Percentiles rank a stretch among this genome's conserved stretches.
Conservation (phyloP, 2,329 filamentous ascomycete genomes). For the Neofusicoccum cordaticola region DNA sequence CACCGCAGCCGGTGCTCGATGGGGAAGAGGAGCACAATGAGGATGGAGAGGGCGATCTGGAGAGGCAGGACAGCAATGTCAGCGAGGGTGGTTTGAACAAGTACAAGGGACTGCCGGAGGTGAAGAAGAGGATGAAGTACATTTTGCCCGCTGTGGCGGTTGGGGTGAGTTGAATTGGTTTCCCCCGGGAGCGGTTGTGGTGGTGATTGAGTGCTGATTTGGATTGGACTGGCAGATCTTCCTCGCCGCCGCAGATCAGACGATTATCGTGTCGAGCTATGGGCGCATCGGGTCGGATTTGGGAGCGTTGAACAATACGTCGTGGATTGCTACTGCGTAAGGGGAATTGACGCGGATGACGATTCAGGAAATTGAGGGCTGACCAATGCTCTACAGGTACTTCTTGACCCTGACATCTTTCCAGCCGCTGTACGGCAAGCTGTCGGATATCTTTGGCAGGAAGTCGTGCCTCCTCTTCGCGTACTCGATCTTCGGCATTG, state of each 20-base stretch:
- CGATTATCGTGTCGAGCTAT: constrained; percentile 75
- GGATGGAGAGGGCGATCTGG: constrained; percentile 32
- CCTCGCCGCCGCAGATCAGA: constrained; percentile 71
- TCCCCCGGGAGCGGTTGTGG: not conserved
- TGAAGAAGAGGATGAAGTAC: constrained; percentile 52
- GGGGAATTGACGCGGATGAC: not conserved
- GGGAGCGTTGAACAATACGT: constrained; percentile 69
- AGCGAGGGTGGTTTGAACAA: constrained; percentile 26
- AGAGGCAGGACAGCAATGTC: constrained; percentile 33
- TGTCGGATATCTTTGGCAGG: constrained; percentile 69
- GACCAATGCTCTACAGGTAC: constrained; percentile 46
- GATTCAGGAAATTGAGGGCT: not conserved
- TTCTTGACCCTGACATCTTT: constrained; percentile 73
- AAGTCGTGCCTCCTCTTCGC: constrained; percentile 64
- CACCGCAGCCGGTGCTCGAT: constrained; percentile 24
- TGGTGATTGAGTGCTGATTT: not conserved
- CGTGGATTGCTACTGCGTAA: constrained; percentile 67
- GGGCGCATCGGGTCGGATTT: constrained; percentile 74
- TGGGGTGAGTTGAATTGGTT: constrained; percentile 48
- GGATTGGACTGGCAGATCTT: constrained; percentile 54
- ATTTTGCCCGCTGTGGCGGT: constrained; percentile 62
- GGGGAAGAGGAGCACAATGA: constrained; percentile 23
- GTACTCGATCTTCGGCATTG: constrained; percentile 63
- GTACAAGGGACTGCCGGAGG: constrained; percentile 48
- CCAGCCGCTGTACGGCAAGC: constrained; percentile 70